A percentile compares a stretch with the other conserved stretches of the same genome.
Evolutionary conservation across 805 yeast genomes (phyloP).

Genomic region (Metschnikowia henanensis): DNA sequence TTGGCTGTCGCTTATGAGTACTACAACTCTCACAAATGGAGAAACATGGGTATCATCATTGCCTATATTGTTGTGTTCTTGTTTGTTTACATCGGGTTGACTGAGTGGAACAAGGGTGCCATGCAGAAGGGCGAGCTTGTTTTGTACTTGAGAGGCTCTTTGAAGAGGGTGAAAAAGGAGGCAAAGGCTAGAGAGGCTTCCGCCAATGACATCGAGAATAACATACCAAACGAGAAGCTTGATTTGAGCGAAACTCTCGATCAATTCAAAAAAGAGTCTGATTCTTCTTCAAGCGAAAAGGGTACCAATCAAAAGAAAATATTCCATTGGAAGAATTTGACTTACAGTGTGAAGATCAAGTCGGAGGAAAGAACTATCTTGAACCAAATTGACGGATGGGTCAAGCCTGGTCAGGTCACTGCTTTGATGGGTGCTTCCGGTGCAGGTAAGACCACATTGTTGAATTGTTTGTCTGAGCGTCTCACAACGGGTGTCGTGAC

Average conservation of each 20-base stretch:
- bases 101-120: slow-evolving; percentile 47
- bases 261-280: slow-evolving; percentile 20
- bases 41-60: slow-evolving; percentile 70
- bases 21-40: slow-evolving; percentile 65
- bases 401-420: slow-evolving; percentile 77
- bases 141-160: slow-evolving; percentile 34
- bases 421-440: slow-evolving; percentile 88
- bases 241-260: slow-evolving; percentile 29
- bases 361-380: slow-evolving; percentile 41
- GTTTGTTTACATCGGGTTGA: slow-evolving; percentile 31
- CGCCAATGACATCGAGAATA: slow-evolving; percentile 37
- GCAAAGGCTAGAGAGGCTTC: slow-evolving; percentile 21
- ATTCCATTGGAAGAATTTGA: slow-evolving; percentile 41
- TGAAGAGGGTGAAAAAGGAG: slow-evolving; percentile 45
- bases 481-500: slow-evolving; percentile 69
- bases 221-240: slow-evolving; percentile 31
- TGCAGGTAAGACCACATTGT: slow-evolving; percentile 80
- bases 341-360: slow-evolving; percentile 38
- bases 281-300: slow-evolving; percentile 13
- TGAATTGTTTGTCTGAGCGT: slow-evolving; percentile 72
- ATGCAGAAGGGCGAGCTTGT: slow-evolving; percentile 45
- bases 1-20: slow-evolving; percentile 50
- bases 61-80: slow-evolving; percentile 50
- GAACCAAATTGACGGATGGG: slow-evolving; percentile 57
- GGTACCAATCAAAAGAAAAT: slow-evolving; percentile 17